Percentiles rank a stretch among this genome's conserved stretches.
These are phyloP conservation scores for Exophiala spinifera DNA, from an alignment of 2,329 filamentous ascomycete species.

Conservation along the genomic window DNA sequence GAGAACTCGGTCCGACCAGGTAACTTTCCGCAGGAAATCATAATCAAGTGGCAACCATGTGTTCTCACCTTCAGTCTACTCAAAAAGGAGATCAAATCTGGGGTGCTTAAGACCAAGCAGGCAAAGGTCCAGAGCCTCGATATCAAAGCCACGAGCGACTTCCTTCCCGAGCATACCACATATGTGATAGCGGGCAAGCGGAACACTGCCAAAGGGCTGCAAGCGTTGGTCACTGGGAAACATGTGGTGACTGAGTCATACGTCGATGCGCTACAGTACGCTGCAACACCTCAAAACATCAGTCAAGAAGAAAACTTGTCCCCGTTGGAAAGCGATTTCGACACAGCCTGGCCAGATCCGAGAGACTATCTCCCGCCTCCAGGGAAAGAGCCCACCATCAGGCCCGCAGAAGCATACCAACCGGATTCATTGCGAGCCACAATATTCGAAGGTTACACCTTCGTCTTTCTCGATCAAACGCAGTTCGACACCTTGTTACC, in stretches of 20 bases:
- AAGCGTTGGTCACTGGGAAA: slow-evolving; percentile 77
- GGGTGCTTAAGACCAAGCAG: slow-evolving; percentile 61
- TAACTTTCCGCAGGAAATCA: slow-evolving; percentile 58
- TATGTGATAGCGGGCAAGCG: slow-evolving; percentile 86
- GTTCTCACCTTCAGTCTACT: slow-evolving; percentile 80
- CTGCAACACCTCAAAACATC: slow-evolving; percentile 51
- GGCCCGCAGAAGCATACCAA: slow-evolving; percentile 65
- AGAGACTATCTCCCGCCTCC: slow-evolving; percentile 68
- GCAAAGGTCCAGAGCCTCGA: slow-evolving; percentile 76
- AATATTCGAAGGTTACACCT: slow-evolving; percentile 83
- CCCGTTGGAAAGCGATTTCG: slow-evolving; percentile 74
- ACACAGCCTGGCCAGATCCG: slow-evolving; percentile 73
- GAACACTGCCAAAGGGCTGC: slow-evolving; percentile 82
- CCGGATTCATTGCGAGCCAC: slow-evolving; percentile 65
- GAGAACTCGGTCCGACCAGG: slow-evolving; percentile 70
- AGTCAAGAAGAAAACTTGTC: slow-evolving; percentile 52
- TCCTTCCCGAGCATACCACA: slow-evolving; percentile 68
- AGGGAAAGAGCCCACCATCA: slow-evolving; percentile 70
- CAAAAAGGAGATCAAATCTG: slow-evolving; percentile 64
- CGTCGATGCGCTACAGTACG: slow-evolving; percentile 67
- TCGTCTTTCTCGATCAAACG: slow-evolving; percentile 74
- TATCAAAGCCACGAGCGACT: slow-evolving; percentile 77
- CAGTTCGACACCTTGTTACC: slow-evolving; percentile 75
- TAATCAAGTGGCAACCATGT: slow-evolving; percentile 74
- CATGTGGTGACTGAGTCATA: slow-evolving; percentile 73